Base-by-base conservation (phyloP, 208 protist genomes). In the Leishmania lainsoni region DNA sequence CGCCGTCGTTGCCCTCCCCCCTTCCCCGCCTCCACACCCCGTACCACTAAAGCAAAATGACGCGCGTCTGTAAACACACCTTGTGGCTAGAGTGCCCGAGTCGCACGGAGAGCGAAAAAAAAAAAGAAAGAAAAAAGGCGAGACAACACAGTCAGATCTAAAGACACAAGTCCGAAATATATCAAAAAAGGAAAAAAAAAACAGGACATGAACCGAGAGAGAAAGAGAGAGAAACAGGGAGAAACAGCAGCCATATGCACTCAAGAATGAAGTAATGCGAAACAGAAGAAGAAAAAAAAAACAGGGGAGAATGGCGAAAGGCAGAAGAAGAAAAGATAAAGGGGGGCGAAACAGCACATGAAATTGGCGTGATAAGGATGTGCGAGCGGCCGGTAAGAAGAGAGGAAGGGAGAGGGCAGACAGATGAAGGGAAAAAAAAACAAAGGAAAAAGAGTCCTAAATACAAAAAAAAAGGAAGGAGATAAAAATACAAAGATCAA, bases 341-440 rank as follows among this genome's bases (percentile, higher is more conserved):
- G 14, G 17, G 35, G 63, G 39, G 16, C 66, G 6, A 72, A 12
- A 35, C 39, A 49, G 12, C 66, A 72, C 16, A 72, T 26, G 9
- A 22, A 72, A 72, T 35, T 72, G 66, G 39, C 39, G 5, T 29
- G 6, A 49, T 49, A 14, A 72, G 48, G 14, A 72, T 16, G 66
- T 22, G 39, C 66, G 66, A 3, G 66, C n/a, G 16, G 39, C 66
- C 66, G 39, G 20, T 72, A 72, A 72, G 66, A 72, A 72, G 32
- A 49, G 3, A 49, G 39, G 39, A 39, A 51, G 39, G 63, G 63
- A n/a, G 58, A 29, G 22, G 54, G 20, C 26, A 12, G 12, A 32
- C 32, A 45, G 35, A 69, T 16, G 29, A 69, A 20, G 32, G 14
- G n/a, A 61, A 61, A 61, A 61, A 61, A 61, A 61, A 61, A 26